Evolutionary conservation across 768 basidiomycete genomes (phyloP), one percentile per base, ranked within the genome.

Genomic region (Crucibulum laeve): DNA sequence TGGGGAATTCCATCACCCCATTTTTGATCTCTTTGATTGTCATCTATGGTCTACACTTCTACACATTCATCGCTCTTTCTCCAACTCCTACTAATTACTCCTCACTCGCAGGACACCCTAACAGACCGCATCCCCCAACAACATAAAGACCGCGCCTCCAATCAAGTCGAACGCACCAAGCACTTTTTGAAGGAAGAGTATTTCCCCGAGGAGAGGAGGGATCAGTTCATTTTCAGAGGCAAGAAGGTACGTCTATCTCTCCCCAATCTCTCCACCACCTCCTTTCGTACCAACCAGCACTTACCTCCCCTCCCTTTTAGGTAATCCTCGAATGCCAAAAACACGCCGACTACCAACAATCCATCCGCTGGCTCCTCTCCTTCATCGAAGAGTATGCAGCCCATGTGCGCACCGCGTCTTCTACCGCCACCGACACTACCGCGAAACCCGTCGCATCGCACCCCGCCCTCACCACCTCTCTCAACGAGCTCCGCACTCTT

Each of bases 301-400:
- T n/a, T n/a, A n/a, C n/a, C n/a, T n/a, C n/a, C n/a, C n/a, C n/a
- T n/a, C n/a, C n/a, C n/a, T n/a, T 43, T 5, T 4, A 96, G 80
- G 84, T 87, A 25, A 79, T 96, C 42, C 74, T 94, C 45, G 94
- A 97, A 57, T 93, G 90, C 59, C 93, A 96, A 65, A 84, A 85
- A 57, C 92, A 95, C 64, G 74, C 82, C 41, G 87, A 95, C 58
- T 97, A 96, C 63, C 89, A 92, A 53, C 81, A 82, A 45, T 78
- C 82, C 5, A 70, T 91, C 38, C 68, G 67, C n/a, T 91, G 89
- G 89, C 67, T 91, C 4, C 65, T 91, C 24, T 63, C 67, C 19
- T 72, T 73, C 44, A 51, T 87, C 10, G 77, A 81, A 50, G 74
- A 83, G 45, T 91, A 89, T 51, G 76, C 71, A 5, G 53, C 53